Percentiles rank a stretch among this genome's conserved stretches.
Conservation (phyloP, 2,329 filamentous ascomycete species). For the Fusarium succisae region DNA sequence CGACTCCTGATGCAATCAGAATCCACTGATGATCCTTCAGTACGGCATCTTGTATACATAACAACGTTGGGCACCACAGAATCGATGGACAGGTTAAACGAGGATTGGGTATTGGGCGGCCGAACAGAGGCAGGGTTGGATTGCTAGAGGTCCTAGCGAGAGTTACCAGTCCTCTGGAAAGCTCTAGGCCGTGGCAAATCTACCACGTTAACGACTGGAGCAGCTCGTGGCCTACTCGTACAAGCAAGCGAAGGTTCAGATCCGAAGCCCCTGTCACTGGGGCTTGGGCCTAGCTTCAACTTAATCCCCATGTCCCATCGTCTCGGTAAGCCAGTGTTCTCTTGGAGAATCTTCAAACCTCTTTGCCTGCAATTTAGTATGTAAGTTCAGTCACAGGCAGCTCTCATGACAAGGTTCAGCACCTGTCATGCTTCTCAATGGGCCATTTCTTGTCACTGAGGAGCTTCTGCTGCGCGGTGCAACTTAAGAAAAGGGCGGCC, state of each 20-base stretch:
- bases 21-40: neutral
- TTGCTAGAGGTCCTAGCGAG: slow-evolving; percentile 26
- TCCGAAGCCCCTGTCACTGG: slow-evolving; percentile 23
- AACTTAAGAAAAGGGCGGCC: neutral
- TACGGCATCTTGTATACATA: slow-evolving; percentile 2
- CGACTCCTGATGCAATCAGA: neutral
- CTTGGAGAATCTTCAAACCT: slow-evolving; percentile 5
- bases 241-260: slow-evolving; percentile 14
- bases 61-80: neutral
- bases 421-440: slow-evolving; percentile 1
- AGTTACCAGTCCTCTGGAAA: slow-evolving; percentile 41
- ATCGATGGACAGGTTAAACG: neutral
- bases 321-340: neutral
- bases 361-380: slow-evolving; percentile 9
- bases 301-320: slow-evolving; percentile 4
- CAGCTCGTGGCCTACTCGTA: slow-evolving; percentile 9
- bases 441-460: neutral
- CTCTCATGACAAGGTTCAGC: neutral
- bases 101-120: slow-evolving; percentile 20
- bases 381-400: neutral
- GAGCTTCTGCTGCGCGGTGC: neutral
- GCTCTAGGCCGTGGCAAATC: slow-evolving; percentile 29
- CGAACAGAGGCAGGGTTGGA: slow-evolving; percentile 22
- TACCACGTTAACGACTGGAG: slow-evolving; percentile 13
- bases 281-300: slow-evolving; percentile 23